Evolutionary conservation across 1,284 basidiomycete species (phyloP), one percentile per base, ranked within the genome.

Genomic region (Xerocomus cyaneibrunnescens): DNA sequence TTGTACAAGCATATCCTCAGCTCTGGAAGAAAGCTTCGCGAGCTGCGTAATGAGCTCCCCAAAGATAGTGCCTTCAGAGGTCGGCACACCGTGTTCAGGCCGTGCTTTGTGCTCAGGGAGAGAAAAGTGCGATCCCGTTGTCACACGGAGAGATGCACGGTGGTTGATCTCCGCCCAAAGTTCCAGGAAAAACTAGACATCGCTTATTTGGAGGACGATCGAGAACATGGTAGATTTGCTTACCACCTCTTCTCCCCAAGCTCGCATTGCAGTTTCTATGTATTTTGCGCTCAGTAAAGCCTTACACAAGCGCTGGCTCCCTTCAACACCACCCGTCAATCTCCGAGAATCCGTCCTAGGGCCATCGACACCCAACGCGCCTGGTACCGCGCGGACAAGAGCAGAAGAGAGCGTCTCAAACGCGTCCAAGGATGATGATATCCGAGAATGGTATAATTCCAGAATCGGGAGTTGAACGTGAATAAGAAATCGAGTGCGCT

Each of bases 331-430:
- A 32, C 81, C 83, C 0, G 90, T 92, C 55, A 93, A 70, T 54
- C 76, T 76, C 52, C 75, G 74, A 6, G 78, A 71, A 60, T 89
- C 86, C 4, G 80, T 73, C 47, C 75, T 78, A 14, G 80, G 74
- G 9, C 76, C 74, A 8, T 77, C 74, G 41, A 84, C 76, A 41
- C 78, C 74, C 30, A 95, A 76, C 5, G 90, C 92, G 5, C 95
- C 96, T 0, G 96, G 94, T 7, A 98, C 93, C 3, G 89, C 89
- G 5, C 94, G 86, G 27, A 94, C 82, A 59, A 99, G 85, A 0
- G 87, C 83, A 17, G 89, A 92, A 1, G 92, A 92, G 4, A 97
- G 74, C 0, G 86, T 88, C 69, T 98, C 96, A 61, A 98, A 98
- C 0, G 94, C 94, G 61, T 98, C 94, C 10, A 98, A 74, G 3